phyloP scores from a whole-genome alignment of 2,329 filamentous ascomycete genomes.

The Fusarium humuli region DNA sequence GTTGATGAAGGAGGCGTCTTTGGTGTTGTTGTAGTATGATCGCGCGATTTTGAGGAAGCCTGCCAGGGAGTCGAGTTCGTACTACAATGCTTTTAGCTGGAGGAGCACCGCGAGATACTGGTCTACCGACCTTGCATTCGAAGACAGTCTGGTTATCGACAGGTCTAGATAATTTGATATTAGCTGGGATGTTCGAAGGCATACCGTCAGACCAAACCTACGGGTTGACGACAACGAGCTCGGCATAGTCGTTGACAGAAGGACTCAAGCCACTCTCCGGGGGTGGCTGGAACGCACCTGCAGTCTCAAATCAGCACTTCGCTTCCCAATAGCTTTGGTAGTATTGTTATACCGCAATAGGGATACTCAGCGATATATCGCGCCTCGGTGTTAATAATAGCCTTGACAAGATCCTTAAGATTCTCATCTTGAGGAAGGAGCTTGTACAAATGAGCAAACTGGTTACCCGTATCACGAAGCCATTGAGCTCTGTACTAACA shows the following conservation, averaged over 20 bases:
- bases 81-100: not conserved
- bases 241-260: constrained; percentile 4
- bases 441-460: constrained; percentile 30
- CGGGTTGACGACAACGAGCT: constrained; percentile 5
- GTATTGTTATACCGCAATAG: constrained; percentile 3
- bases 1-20: constrained; percentile 18
- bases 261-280: constrained; percentile 22
- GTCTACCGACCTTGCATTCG: constrained; percentile 15
- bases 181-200: not conserved
- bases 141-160: constrained; percentile 26
- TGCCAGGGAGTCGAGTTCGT: constrained; percentile 24
- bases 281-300: constrained; percentile 22
- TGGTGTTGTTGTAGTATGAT: constrained; percentile 22
- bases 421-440: constrained; percentile 16
- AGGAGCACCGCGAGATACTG: rapidly evolving
- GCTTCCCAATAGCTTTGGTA: rapidly evolving
- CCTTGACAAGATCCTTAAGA: constrained; percentile 15
- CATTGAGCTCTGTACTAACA: constrained; percentile 6
- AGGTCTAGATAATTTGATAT: not conserved
- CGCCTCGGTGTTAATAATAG: constrained; percentile 27
- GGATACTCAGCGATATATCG: constrained; percentile 25
- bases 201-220: rapidly evolving
- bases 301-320: not conserved
- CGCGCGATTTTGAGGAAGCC: constrained; percentile 27
- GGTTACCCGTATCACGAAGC: constrained; percentile 22